Evolutionary conservation across 2,329 filamentous ascomycete species (phyloP).

Genomic region (Colletotrichum higginsianum): DNA sequence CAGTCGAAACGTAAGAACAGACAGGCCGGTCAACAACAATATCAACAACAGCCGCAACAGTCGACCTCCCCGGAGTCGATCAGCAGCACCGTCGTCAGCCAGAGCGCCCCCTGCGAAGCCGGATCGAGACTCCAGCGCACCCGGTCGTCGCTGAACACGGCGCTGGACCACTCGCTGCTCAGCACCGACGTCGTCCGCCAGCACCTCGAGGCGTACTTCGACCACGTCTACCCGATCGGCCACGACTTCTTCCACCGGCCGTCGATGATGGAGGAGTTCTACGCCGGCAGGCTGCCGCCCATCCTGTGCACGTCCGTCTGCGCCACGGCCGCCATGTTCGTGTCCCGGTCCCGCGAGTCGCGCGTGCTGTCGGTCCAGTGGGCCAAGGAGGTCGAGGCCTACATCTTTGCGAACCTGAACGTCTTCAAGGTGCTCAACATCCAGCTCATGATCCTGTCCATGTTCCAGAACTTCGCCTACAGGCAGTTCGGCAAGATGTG

Average conservation of each 20-base stretch:
- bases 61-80: no score
- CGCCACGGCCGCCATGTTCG: conserved; percentile 7
- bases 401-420: conserved; percentile 9
- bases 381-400: conserved; percentile 9
- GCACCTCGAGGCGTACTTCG: conserved; percentile 31
- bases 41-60: no score
- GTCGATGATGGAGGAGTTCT: conserved; percentile 35
- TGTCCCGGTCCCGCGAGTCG: conserved; percentile 5
- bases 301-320: conserved; percentile 1
- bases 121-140: conserved; percentile 5
- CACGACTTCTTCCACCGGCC: conserved; percentile 37
- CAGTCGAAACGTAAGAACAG: not conserved
- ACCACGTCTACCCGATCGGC: conserved; percentile 31
- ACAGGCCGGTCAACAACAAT: not conserved
- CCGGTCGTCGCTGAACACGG: not conserved
- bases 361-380: conserved; percentile 5
- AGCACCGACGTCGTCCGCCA: conserved; percentile 33
- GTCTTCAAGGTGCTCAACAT: conserved; percentile 13
- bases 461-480: conserved; percentile 35
- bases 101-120: conserved; percentile 5
- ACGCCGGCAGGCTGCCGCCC: conserved; percentile 3
- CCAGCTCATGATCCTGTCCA: conserved; percentile 26
- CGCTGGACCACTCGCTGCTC: conserved; percentile 15
- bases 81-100: conserved; percentile 3
- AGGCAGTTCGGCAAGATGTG: conserved; percentile 32